A percentile compares a stretch with the other conserved stretches of the same genome.
phyloP scores from a whole-genome alignment of 2,329 filamentous ascomycete species.

The Elsinoe batatas region DNA sequence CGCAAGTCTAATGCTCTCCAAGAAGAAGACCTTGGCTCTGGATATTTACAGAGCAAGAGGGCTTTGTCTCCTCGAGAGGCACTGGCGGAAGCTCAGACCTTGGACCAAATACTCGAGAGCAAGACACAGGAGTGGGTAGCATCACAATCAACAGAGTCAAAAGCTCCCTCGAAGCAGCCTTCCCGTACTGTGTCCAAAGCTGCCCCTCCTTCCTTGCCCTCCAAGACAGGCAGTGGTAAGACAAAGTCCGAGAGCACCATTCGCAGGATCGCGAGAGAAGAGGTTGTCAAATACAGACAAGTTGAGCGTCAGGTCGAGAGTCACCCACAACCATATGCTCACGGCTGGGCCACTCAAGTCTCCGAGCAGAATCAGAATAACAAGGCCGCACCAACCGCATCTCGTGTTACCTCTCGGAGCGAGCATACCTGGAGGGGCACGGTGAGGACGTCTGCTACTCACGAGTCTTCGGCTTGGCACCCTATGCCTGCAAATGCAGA shows the following conservation, averaged over 20 bases:
- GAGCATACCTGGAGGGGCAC: too few relatives aligned
- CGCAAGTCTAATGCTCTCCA: not conserved
- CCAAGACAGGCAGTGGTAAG: not conserved
- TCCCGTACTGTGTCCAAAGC: not conserved
- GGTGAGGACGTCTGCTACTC: too few relatives aligned
- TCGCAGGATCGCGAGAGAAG: slow-evolving; percentile 26
- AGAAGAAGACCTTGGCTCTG: not conserved
- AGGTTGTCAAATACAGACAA: slow-evolving; percentile 26
- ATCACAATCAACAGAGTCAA: not conserved
- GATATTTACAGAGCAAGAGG: not conserved
- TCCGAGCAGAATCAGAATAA: not conserved
- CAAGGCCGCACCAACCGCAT: not conserved
- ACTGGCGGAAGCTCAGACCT: not conserved
- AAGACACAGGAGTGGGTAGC: slow-evolving; percentile 9
- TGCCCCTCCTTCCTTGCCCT: not conserved
- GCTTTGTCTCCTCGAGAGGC: not conserved
- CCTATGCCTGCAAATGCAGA: too few relatives aligned
- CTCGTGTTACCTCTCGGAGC: too few relatives aligned
- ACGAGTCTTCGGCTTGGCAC: too few relatives aligned
- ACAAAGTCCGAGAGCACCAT: slow-evolving; percentile 13
- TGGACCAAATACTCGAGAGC: slow-evolving; percentile 4
- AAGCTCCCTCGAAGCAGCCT: not conserved
- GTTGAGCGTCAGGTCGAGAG: slow-evolving; percentile 26
- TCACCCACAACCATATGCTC: slow-evolving; percentile 23
- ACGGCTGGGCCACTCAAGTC: slow-evolving; percentile 20